Evolutionary conservation across 331 rosid species (phyloP).

Genomic region (Pyrus hybrid): DNA sequence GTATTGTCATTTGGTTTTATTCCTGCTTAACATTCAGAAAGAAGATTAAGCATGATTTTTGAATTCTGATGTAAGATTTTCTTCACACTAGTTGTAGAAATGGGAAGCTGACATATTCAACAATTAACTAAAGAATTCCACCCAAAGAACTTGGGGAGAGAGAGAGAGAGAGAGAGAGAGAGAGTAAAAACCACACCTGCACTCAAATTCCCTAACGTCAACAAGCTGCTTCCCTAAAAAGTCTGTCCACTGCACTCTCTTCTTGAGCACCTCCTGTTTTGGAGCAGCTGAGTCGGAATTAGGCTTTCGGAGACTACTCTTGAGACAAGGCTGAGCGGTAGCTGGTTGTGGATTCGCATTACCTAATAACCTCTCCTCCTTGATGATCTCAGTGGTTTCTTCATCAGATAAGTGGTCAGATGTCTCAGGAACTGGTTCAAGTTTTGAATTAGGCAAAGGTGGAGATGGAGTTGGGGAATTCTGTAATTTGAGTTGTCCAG

Average conservation of each 20-base stretch:
- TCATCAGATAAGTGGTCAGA: slow-evolving; percentile 24
- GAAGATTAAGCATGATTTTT: neutral
- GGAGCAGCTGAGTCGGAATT: slow-evolving; percentile 4
- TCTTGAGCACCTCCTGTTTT: slow-evolving; percentile 18
- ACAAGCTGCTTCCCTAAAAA: slow-evolving; percentile 37
- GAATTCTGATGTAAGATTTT: neutral
- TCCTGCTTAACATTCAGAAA: neutral
- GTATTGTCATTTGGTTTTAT: no score
- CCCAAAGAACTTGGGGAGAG: neutral
- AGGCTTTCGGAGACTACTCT: slow-evolving; percentile 31
- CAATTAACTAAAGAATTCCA: neutral
- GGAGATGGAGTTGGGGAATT: slow-evolving; percentile 21
- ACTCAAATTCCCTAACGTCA: slow-evolving; percentile 40
- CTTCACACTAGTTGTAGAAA: neutral
- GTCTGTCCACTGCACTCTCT: slow-evolving; percentile 46
- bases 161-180: neutral
- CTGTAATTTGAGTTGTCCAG: slow-evolving; percentile 34
- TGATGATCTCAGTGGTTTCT: neutral
- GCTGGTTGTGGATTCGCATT: slow-evolving; percentile 11
- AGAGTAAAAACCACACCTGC: slow-evolving; percentile 23
- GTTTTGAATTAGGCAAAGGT: slow-evolving; percentile 19
- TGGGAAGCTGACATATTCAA: neutral
- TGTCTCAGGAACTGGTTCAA: slow-evolving; percentile 20
- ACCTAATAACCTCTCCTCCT: slow-evolving; percentile 11
- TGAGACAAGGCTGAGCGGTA: slow-evolving; percentile 8